phyloP scores from a whole-genome alignment of 2,329 filamentous ascomycete species.

The Arachnomyces sp. region DNA sequence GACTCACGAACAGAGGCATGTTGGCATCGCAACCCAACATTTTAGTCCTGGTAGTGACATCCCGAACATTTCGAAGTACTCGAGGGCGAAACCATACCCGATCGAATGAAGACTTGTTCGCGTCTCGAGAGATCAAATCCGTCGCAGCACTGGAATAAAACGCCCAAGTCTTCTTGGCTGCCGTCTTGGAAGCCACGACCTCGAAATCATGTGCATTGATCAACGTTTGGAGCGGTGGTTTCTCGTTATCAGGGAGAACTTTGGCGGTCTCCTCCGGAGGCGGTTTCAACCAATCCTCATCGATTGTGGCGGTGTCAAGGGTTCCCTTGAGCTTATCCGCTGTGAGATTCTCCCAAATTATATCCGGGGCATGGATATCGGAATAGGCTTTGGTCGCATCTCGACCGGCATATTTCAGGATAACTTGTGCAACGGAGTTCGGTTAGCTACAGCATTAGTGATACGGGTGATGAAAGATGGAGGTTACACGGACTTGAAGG shows the following conservation, averaged over 20 bases:
- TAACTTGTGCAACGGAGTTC: conserved; percentile 23
- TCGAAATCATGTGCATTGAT: conserved; percentile 58
- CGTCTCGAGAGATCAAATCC: conserved; percentile 50
- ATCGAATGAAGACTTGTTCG: conserved; percentile 49
- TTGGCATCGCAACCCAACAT: conserved; percentile 49
- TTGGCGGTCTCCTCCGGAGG: conserved; percentile 26
- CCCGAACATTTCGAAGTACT: conserved; percentile 49
- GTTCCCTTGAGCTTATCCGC: conserved; percentile 42
- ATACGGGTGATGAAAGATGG: not conserved
- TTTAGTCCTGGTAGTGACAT: conserved; percentile 43
- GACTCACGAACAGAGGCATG: conserved; percentile 57
- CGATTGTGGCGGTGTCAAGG: conserved; percentile 43
- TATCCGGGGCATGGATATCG: conserved; percentile 40
- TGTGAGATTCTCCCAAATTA: conserved; percentile 38
- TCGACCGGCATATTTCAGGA: conserved; percentile 38
- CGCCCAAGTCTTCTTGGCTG: conserved; percentile 60
- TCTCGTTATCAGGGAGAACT: conserved; percentile 25
- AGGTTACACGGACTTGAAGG: conserved; percentile 25
- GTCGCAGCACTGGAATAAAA: conserved; percentile 62
- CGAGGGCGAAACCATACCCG: conserved; percentile 54
- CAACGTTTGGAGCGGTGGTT: conserved; percentile 47
- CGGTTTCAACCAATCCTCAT: conserved; percentile 41
- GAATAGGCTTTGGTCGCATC: conserved; percentile 41
- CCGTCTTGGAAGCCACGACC: conserved; percentile 45
- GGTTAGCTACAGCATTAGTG: not conserved